Conservation (phyloP, 176 grass and related monocot genomes). For the Dendrocalamus sinicus region DNA sequence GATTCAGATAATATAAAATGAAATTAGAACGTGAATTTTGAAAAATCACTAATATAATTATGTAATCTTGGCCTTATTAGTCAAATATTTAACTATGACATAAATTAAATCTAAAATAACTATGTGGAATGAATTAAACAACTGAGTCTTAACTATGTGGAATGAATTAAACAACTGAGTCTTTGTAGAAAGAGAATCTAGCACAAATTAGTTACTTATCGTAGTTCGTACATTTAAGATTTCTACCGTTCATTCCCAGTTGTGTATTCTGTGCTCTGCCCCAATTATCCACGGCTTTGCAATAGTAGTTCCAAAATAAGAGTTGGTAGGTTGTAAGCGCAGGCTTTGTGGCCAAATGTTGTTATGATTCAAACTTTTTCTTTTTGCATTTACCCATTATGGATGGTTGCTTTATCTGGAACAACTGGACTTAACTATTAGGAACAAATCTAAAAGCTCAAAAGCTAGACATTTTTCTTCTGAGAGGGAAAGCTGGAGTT, state of each 20-base stretch:
- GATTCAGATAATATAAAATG: neutral
- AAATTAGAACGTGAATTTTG: neutral
- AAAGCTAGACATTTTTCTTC: neutral
- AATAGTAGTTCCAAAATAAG: neutral
- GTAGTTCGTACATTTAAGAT: neutral
- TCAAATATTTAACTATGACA: neutral
- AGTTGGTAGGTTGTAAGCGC: neutral
- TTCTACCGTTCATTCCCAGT: neutral
- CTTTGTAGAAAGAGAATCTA: neutral
- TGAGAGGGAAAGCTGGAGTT: neutral
- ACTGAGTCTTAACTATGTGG: neutral
- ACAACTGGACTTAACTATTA: neutral
- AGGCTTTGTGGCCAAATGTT: neutral
- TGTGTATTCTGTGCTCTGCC: neutral
- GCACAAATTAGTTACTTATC: neutral
- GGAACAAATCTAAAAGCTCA: neutral
- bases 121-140: neutral
- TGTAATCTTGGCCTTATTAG: neutral
- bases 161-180: neutral
- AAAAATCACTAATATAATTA: neutral
- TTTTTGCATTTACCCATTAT: neutral
- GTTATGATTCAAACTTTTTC: neutral
- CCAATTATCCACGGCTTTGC: neutral
- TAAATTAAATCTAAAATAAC: neutral
- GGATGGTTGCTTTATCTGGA: conserved; percentile 3